phyloP scores from a whole-genome alignment of 1,284 basidiomycete species.

The Rhodotorula sp. region DNA sequence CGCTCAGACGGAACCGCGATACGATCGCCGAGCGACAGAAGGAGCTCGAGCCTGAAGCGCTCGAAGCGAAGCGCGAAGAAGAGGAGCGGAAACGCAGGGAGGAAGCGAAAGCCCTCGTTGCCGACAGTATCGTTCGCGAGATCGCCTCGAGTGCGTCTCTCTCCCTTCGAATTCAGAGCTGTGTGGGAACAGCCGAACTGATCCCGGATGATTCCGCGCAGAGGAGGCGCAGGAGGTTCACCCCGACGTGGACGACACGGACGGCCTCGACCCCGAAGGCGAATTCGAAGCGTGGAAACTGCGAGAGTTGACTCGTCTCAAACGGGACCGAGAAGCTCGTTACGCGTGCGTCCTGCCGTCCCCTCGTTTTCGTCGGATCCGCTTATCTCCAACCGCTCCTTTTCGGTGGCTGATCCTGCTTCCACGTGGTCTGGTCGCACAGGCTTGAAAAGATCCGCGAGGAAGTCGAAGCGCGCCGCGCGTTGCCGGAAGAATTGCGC shows the following conservation, averaged over 20 bases:
- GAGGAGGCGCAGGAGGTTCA: slow-evolving; percentile 79
- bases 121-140: slow-evolving; percentile 78
- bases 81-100: slow-evolving; percentile 53
- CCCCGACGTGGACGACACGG: slow-evolving; percentile 90
- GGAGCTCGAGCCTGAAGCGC: slow-evolving; percentile 41
- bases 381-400: not conserved
- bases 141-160: slow-evolving; percentile 69
- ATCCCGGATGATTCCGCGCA: slow-evolving; percentile 46
- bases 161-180: too few relatives aligned
- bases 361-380: not conserved
- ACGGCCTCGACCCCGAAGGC: slow-evolving; percentile 80
- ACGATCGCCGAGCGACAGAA: slow-evolving; percentile 26
- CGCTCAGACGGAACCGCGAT: slow-evolving; percentile 33
- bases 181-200: not conserved
- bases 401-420: not conserved
- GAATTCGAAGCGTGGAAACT: slow-evolving; percentile 97
- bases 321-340: slow-evolving; percentile 80
- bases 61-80: slow-evolving; percentile 62
- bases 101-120: slow-evolving; percentile 79
- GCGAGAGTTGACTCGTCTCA: slow-evolving; percentile 84
- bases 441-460: slow-evolving; percentile 73
- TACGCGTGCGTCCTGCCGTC: slow-evolving; percentile 33
- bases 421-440: too few relatives aligned
- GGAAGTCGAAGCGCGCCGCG: slow-evolving; percentile 84
- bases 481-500: slow-evolving; percentile 86